Percentiles rank a stretch among this genome's conserved stretches.
Evolutionary conservation across 495 filamentous ascomycete genomes (phyloP).

Genomic region (Chaetomium tenue): DNA sequence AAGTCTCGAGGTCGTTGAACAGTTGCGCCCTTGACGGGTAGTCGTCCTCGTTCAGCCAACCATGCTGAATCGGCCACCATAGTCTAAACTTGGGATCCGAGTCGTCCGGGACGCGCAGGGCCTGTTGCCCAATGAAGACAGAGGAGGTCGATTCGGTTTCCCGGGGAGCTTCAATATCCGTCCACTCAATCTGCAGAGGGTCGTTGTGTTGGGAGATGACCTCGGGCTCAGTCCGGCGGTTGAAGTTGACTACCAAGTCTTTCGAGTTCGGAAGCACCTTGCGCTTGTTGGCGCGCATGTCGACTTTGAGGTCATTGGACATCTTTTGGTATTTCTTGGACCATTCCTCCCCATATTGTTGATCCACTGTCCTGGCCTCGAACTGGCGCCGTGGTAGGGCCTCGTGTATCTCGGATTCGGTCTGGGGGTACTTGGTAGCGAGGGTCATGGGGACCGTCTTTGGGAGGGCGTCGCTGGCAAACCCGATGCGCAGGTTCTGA

Average conservation of each 20-base stretch:
- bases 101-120: constrained; percentile 79
- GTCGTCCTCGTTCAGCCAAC: constrained; percentile 86
- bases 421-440: constrained; percentile 68
- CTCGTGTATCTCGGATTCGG: constrained; percentile 81
- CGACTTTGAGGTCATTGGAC: constrained; percentile 79
- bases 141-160: constrained; percentile 56
- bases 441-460: constrained; percentile 93
- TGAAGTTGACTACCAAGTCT: constrained; percentile 89
- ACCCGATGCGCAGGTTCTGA: constrained; percentile 88
- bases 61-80: constrained; percentile 85
- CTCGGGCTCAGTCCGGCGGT: constrained; percentile 75
- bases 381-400: constrained; percentile 87
- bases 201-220: constrained; percentile 92
- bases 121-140: constrained; percentile 76
- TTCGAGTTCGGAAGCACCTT: constrained; percentile 93
- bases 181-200: constrained; percentile 90
- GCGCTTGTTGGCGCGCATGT: constrained; percentile 89
- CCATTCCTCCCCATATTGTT: constrained; percentile 88
- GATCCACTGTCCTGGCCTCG: constrained; percentile 62
- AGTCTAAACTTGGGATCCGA: constrained; percentile 89
- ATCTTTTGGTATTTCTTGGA: constrained; percentile 72
- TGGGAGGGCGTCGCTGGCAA: constrained; percentile 90
- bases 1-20: constrained; percentile 78
- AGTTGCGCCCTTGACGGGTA: constrained; percentile 73
- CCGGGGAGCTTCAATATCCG: constrained; percentile 64